A percentile compares a stretch with the other conserved stretches of the same genome.
phyloP scores from a whole-genome alignment of 2,329 filamentous ascomycete genomes.

The Xylaria sp. region DNA sequence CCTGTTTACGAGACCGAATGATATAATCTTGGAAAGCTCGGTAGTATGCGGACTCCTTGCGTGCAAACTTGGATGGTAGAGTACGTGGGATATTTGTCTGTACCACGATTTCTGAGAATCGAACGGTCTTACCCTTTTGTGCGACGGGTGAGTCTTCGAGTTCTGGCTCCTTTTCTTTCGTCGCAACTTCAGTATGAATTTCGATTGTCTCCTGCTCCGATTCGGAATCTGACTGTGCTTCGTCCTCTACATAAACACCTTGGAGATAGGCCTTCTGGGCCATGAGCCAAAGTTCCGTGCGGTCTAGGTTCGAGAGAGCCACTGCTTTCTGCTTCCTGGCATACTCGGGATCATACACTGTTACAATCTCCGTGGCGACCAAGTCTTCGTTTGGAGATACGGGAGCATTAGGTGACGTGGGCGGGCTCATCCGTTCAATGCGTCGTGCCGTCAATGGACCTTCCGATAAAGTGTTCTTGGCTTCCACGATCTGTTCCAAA shows the following conservation, averaged over 20 bases:
- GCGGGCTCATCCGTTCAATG: conserved; percentile 46
- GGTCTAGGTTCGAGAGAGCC: conserved; percentile 79
- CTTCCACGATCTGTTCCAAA: conserved; percentile 54
- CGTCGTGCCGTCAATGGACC: conserved; percentile 48
- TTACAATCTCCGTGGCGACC: conserved; percentile 71
- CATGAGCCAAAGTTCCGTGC: conserved; percentile 86
- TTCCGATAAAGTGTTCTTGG: conserved; percentile 46
- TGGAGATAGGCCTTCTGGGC: conserved; percentile 83
- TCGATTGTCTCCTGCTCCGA: conserved; percentile 53
- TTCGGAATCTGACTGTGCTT: conserved; percentile 51
- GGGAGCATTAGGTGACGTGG: conserved; percentile 49
- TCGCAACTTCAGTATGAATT: conserved; percentile 48
- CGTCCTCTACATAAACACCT: conserved; percentile 69
- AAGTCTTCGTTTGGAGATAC: conserved; percentile 64
- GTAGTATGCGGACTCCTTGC: conserved; percentile 83
- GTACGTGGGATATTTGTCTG: conserved; percentile 60
- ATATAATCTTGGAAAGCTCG: conserved; percentile 83
- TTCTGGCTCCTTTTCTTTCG: conserved; percentile 43
- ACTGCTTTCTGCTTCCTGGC: conserved; percentile 76
- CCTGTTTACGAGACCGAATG: conserved; percentile 71
- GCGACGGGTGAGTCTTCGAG: conserved; percentile 43
- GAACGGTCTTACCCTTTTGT: conserved; percentile 76
- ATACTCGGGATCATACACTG: conserved; percentile 81
- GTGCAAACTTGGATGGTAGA: conserved; percentile 63
- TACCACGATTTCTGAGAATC: conserved; percentile 70